Evolutionary conservation across 2,329 filamentous ascomycete genomes (phyloP), one percentile per base, ranked within the genome.

Genomic region (Claviceps pazoutovae): DNA sequence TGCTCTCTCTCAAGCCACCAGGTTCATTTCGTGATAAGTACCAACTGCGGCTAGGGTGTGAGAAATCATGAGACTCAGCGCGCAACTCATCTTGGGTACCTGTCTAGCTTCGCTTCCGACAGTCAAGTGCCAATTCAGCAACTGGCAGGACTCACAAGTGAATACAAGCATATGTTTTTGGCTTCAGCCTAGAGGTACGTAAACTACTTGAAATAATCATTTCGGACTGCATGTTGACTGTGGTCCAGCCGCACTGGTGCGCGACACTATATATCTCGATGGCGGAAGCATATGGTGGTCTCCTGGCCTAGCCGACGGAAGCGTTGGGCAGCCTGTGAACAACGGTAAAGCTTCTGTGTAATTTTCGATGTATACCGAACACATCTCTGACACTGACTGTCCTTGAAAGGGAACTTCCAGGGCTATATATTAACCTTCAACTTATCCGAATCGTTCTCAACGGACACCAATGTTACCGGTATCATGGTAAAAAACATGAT

Each of bases 181-280:
- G 82, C 50, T 61, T 48, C 66, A 71, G 57, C 66, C 68, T 14
- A 66, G 71, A 67, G 70, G 71, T 71, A 59, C 39, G 42, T 26
- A 11, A 13, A 17, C 13, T 5, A 36, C 7, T 8, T 1, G 3
- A 26, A 38, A 5, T 1, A 5, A 37, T 11, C 30, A 17, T 30
- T 9, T 34, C 16, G 23, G 8, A 3, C 34, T 26, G 19, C n/a
- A 4, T 38, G 23, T 39, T 50, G 30, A 50, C 42, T 23, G 13
- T 45, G 14, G 16, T 11, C 34, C 14, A 83, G 81, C 73, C 55
- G 74, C 75, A 39, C 65, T 81, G 2, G 65, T 85, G 38, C 74
- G 74, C 43, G 80, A 86, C 58, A 80, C 74, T 2, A 66, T 84
- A 16, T 86, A 83, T 59, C 63, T 86, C 21, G 82, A 86, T 61